Evolutionary conservation across 768 basidiomycete species (phyloP), one percentile per base, ranked within the genome.

Genomic region (Cubamyces sp.): DNA sequence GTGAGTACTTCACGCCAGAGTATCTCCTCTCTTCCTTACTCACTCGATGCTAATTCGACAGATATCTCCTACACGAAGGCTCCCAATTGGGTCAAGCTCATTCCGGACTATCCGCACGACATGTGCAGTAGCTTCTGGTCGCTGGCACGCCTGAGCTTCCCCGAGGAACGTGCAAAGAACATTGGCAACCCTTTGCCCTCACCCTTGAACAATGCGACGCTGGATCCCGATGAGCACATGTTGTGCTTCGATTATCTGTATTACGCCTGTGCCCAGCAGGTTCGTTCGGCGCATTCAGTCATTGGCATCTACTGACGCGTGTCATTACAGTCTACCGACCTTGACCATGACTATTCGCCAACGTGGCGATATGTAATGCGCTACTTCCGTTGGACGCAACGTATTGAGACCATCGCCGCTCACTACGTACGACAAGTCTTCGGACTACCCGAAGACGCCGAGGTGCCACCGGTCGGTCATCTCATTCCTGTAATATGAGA

Each of bases 181-280:
- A 65, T 73, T 30, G 64, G 64, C 51, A 63, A 65, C 40, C 57
- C 71, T 5, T 63, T 66, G 9, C 69, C 74, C 21, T 75, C 75
- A 1, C 65, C 66, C 1, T 66, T 69, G 28, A 68, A 71, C 59
- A 58, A 70, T 23, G 64, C 63, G 6, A 41, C 48, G 3, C 68
- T 74, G 23, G 64, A 68, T 21, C 78, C 78, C 18, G 76, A 78
- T 57, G 75, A 77, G 52, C 78, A 77, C 21, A 60, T 79, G 53
- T 61, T 74, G n/a, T 79, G 78, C 66, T 77, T 74, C 58, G 78
- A 79, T 54, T 78, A 76, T 49, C 65, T 78, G 28, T 79, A 78
- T 62, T 79, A 75, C 60, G 69, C 73, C n/a, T 73, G 75, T 54
- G 76, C 73, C 9, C 56, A 62, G 21, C 65, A 68, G 54, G 73